phyloP scores from a whole-genome alignment of 805 yeast genomes.

The Sugiyamaella smithiae region DNA sequence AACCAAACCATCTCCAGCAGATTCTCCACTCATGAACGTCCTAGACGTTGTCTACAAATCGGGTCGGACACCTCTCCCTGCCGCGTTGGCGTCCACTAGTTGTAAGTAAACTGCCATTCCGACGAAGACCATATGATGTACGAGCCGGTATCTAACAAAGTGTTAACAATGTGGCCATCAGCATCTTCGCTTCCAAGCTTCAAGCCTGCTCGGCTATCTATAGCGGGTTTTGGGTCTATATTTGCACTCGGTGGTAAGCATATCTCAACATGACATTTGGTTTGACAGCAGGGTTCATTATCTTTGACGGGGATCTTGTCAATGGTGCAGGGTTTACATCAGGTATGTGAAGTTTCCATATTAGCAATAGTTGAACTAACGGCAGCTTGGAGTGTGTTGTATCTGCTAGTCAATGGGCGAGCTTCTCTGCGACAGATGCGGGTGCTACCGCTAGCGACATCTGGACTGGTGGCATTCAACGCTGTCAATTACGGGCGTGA shows the following conservation, averaged over 20 bases:
- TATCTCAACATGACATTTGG: background rate
- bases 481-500: constrained; percentile 66
- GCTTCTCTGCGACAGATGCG: constrained; percentile 44
- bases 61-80: constrained; percentile 27
- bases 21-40: background rate
- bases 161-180: constrained; percentile 18
- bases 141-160: constrained; percentile 12
- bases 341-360: constrained; percentile 25
- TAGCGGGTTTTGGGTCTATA: constrained; percentile 27
- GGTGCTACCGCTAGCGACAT: constrained; percentile 54
- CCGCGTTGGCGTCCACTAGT: constrained; percentile 22
- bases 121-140: background rate
- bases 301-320: constrained; percentile 68
- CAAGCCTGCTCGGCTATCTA: constrained; percentile 23
- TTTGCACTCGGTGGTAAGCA: constrained; percentile 29
- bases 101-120: constrained; percentile 20
- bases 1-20: no score
- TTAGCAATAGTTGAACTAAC: constrained; percentile 1
- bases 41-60: constrained; percentile 14
- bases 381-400: constrained; percentile 77
- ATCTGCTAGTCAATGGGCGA: constrained; percentile 63
- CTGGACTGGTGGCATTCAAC: constrained; percentile 58
- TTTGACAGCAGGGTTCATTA: constrained; percentile 43
- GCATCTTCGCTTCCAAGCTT: constrained; percentile 10
- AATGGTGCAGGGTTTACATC: constrained; percentile 73